A percentile compares a stretch with the other conserved stretches of the same genome.
These are phyloP conservation scores for Entrophospora sp. DNA, from an alignment of 192 early-diverging fungal genomes.

Conservation along the genomic window DNA sequence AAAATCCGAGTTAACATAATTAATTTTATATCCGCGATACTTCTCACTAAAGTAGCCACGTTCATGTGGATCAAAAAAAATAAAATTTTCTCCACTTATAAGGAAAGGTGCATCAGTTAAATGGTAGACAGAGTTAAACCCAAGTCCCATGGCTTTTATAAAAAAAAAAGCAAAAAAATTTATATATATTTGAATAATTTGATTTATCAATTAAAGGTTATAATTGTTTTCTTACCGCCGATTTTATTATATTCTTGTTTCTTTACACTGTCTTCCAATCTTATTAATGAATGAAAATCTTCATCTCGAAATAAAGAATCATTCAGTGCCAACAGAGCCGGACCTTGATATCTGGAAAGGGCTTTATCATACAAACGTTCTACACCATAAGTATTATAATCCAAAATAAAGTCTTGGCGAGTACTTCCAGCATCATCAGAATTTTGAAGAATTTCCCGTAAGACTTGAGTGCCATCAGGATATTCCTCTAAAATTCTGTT, in stretches of 20 bases:
- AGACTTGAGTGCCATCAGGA: conserved; percentile 34
- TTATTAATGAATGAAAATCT: conserved; percentile 16
- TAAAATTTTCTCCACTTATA: conserved; percentile 22
- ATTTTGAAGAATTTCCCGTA: conserved; percentile 36
- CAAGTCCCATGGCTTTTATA: background rate
- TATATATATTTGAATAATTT: background rate
- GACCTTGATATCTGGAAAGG: conserved; percentile 18
- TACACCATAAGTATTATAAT: background rate
- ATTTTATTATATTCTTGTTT: background rate
- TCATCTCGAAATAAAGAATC: conserved; percentile 16
- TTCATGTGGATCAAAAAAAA: conserved; percentile 33
- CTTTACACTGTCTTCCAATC: conserved; percentile 23
- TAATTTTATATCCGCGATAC: conserved; percentile 18
- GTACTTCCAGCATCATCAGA: conserved; percentile 18
- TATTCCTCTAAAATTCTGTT: conserved; percentile 31
- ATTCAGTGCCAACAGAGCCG: conserved; percentile 20
- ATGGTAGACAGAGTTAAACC: conserved; percentile 27
- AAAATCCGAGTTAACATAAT: background rate
- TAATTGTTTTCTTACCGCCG: background rate
- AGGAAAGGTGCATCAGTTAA: conserved; percentile 30
- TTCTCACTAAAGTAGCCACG: conserved; percentile 20
- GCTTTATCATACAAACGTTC: background rate
- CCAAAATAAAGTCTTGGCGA: background rate
- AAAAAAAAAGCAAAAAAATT: background rate
- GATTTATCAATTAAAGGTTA: background rate